phyloP scores from a whole-genome alignment of 2,329 filamentous ascomycete genomes.

The Monilinia aucupariae region DNA sequence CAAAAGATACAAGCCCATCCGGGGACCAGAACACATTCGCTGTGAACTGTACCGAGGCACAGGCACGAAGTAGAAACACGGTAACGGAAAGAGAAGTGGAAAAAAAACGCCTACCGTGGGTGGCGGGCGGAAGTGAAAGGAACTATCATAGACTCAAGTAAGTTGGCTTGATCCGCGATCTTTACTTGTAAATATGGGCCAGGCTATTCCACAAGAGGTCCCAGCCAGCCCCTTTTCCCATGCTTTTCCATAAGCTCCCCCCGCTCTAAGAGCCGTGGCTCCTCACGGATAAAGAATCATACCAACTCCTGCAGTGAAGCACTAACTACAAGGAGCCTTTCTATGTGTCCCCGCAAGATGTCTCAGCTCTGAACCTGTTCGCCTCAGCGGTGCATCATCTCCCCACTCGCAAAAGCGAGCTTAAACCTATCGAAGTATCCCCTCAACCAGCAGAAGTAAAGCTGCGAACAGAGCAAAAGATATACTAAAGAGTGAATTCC shows the following conservation, averaged over 20 bases:
- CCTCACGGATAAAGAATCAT: slow-evolving; percentile 21
- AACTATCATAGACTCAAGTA: slow-evolving; percentile 36
- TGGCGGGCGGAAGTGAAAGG: slow-evolving; percentile 37
- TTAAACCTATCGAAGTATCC: no score
- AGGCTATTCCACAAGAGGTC: slow-evolving; percentile 21
- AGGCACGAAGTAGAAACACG: slow-evolving; percentile 26
- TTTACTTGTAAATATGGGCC: slow-evolving; percentile 37
- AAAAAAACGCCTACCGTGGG: slow-evolving; percentile 30
- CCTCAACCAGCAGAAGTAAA: no score
- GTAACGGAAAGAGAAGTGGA: slow-evolving; percentile 30
- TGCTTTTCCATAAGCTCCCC: slow-evolving; percentile 37
- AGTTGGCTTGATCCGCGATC: slow-evolving; percentile 35
- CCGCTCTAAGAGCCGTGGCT: slow-evolving; percentile 33
- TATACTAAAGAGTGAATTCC: no score
- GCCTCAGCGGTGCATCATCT: no score
- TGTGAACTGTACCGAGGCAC: slow-evolving; percentile 30
- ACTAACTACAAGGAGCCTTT: slow-evolving; percentile 37
- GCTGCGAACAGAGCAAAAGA: no score
- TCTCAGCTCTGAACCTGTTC: no score
- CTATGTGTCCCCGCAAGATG: slow-evolving; percentile 33
- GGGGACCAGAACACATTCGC: slow-evolving; percentile 33
- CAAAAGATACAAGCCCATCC: slow-evolving; percentile 35
- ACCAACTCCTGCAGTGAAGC: slow-evolving; percentile 36
- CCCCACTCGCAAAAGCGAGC: no score
- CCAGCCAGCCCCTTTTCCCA: slow-evolving; percentile 36